These are phyloP conservation scores for Globisporangium echinulatum DNA, from an alignment of 352 stramenopile species.

Conservation along the genomic window DNA sequence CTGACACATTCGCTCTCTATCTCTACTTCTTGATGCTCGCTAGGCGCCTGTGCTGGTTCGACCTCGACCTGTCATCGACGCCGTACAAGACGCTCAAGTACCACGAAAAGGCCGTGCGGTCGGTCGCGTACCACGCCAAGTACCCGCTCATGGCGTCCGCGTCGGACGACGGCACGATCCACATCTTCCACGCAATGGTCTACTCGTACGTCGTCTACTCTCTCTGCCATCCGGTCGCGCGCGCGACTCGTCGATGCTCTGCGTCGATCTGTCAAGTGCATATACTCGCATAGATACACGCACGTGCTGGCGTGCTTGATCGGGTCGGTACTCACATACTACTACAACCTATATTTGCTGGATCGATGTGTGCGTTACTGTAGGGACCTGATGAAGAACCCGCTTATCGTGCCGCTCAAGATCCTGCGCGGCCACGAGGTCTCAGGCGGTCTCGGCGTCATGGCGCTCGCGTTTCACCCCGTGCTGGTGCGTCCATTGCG, in stretches of 20 bases:
- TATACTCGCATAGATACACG: no score
- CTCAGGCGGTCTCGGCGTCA: conserved; percentile 92
- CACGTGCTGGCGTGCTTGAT: no score
- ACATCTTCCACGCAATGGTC: conserved; percentile 99
- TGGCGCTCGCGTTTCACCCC: conserved; percentile 96
- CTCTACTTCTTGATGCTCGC: conserved; percentile 1
- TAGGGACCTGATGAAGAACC: conserved; percentile 98
- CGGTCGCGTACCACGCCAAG: conserved; percentile 91
- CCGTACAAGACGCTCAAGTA: conserved; percentile 99
- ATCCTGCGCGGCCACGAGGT: conserved; percentile 94
- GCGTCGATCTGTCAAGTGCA: no score
- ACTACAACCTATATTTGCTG: no score
- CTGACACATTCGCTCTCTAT: no score
- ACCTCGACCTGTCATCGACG: conserved; percentile 96
- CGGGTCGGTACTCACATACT: no score
- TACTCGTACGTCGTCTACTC: conserved; percentile 86
- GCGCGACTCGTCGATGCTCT: no score
- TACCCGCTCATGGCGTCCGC: conserved; percentile 99
- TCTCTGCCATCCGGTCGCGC: no score
- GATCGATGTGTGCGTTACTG: background rate
- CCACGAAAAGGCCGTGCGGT: conserved; percentile 95
- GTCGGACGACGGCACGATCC: conserved; percentile 97
- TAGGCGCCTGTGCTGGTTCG: conserved; percentile 97
- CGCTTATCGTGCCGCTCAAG: conserved; percentile 99
- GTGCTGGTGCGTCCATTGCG: conserved; percentile 77